These are phyloP conservation scores for Metschnikowia hibisci DNA, from an alignment of 805 yeast genomes.

Conservation along the genomic window DNA sequence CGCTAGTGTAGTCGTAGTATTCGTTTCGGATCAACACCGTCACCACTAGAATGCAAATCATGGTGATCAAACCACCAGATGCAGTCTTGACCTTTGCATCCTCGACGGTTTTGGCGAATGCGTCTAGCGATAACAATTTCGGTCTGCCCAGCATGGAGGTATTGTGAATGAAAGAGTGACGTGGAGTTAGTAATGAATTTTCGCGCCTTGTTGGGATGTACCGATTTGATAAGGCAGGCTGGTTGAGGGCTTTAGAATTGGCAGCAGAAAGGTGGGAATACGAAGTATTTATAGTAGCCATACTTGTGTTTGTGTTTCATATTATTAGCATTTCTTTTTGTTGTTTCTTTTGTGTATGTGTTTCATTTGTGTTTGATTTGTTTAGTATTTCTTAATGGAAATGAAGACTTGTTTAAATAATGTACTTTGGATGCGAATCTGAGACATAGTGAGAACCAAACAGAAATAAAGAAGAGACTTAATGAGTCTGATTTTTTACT, in stretches of 20 bases:
- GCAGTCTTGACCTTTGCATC: slow-evolving; percentile 87
- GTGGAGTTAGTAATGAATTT: slow-evolving; percentile 3
- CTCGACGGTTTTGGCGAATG: slow-evolving; percentile 91
- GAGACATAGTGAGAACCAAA: too few species aligned
- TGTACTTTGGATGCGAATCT: too few species aligned
- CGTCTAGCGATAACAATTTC: slow-evolving; percentile 63
- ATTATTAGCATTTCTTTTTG: too few species aligned
- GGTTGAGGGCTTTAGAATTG: too few species aligned
- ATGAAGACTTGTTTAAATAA: too few species aligned
- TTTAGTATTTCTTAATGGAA: too few species aligned
- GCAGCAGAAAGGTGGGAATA: background rate
- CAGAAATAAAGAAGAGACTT: too few species aligned
- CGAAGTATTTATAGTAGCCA: background rate
- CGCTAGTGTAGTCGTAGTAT: slow-evolving; percentile 65
- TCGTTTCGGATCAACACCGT: slow-evolving; percentile 65
- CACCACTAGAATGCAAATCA: slow-evolving; percentile 61
- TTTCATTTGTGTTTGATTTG: too few species aligned
- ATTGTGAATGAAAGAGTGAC: background rate
- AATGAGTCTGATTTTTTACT: too few species aligned
- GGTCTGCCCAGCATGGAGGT: slow-evolving; percentile 26
- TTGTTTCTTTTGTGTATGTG: too few species aligned
- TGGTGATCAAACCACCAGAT: slow-evolving; percentile 84
- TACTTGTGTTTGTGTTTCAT: too few species aligned
- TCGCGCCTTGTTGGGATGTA: slow-evolving; percentile 2
- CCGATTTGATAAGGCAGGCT: background rate